Percentiles rank a stretch among this genome's conserved stretches.
These are phyloP conservation scores for Cladosporium austrohemisphaericum DNA, from an alignment of 2,329 filamentous ascomycete species.

Conservation along the genomic window DNA sequence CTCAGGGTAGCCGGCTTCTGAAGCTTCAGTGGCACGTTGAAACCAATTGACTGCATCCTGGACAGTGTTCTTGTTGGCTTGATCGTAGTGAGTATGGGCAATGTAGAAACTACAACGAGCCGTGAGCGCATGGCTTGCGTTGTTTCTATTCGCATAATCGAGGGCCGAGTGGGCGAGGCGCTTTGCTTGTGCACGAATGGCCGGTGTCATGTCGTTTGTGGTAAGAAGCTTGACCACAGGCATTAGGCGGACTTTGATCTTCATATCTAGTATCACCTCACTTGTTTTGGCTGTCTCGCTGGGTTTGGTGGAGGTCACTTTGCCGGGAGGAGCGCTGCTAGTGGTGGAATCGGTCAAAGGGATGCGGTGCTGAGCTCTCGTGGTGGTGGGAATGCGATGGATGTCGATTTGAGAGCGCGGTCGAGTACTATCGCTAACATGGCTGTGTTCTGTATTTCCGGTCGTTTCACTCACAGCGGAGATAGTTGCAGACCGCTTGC, in stretches of 20 bases:
- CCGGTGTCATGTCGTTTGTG: background rate
- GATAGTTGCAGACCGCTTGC: no score
- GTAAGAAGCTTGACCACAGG: background rate
- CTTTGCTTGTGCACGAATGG: background rate
- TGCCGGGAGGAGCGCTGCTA: background rate
- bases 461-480: background rate
- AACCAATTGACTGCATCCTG: conserved; percentile 5
- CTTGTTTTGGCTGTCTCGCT: background rate
- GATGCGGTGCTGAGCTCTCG: background rate
- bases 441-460: no score
- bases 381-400: no score
- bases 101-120: conserved; percentile 10
- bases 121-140: background rate
- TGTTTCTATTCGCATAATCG: background rate
- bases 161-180: background rate
- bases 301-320: background rate
- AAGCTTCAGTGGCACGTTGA: background rate
- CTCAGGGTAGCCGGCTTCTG: conserved; percentile 1
- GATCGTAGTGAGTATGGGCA: background rate
- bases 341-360: background rate
- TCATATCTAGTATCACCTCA: background rate
- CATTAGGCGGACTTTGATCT: conserved; percentile 1
- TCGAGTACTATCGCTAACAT: no score
- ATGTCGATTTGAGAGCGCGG: no score
- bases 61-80: background rate